Conservation (phyloP, 2,329 filamentous ascomycete species). For the Chaetomium sp. region DNA sequence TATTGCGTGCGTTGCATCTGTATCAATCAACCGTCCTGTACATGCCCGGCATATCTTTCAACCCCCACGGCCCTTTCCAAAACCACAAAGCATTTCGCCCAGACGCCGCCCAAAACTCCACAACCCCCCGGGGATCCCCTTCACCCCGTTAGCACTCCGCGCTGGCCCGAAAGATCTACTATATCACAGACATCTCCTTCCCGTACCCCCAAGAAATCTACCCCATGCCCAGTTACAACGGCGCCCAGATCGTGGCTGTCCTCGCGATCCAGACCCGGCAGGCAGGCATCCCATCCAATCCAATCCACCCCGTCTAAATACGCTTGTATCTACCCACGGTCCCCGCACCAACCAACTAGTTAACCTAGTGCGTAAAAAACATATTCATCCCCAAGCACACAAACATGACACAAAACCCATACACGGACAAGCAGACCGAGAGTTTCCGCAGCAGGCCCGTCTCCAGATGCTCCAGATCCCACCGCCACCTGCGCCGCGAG, state of each 20-base stretch:
- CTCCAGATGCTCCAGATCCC: constrained; percentile 66
- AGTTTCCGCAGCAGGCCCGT: constrained; percentile 68
- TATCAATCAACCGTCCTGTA: constrained; percentile 7
- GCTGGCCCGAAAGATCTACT: constrained; percentile 5
- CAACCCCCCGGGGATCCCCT: background rate
- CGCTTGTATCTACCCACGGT: too few relatives aligned
- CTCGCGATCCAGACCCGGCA: background rate
- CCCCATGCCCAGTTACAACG: background rate
- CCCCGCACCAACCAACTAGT: background rate
- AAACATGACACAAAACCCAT: constrained; percentile 86
- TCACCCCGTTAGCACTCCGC: background rate
- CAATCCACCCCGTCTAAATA: background rate
- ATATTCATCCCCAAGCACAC: constrained; percentile 85
- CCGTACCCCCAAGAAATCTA: background rate
- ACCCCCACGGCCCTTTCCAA: constrained; percentile 4
- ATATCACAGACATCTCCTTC: background rate
- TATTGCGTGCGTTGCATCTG: background rate
- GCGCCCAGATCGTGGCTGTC: background rate
- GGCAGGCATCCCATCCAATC: background rate
- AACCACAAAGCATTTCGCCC: constrained; percentile 9
- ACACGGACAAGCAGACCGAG: constrained; percentile 75
- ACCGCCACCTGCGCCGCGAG: constrained; percentile 59
- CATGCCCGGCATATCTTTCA: background rate
- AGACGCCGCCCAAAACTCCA: constrained; percentile 22
- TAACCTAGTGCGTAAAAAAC: constrained; percentile 54